phyloP scores from a whole-genome alignment of 805 yeast species.

The Metschnikowia lachancei region DNA sequence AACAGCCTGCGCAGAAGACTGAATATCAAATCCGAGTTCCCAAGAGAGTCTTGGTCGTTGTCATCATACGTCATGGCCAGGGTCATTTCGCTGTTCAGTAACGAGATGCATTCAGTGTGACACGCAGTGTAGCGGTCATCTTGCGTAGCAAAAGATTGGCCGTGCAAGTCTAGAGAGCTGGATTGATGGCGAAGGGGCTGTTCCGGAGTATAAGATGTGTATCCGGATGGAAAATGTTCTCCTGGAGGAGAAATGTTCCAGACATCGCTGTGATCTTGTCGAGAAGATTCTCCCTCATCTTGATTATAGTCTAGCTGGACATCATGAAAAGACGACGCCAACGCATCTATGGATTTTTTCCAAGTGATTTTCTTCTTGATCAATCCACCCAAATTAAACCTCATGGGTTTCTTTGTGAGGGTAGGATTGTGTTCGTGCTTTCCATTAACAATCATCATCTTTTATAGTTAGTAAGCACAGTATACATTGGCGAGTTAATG shows the following conservation, averaged over 20 bases:
- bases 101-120: conserved; percentile 37
- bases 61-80: conserved; percentile 19
- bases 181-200: conserved; percentile 4
- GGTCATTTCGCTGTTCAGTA: conserved; percentile 41
- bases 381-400: conserved; percentile 21
- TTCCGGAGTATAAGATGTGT: conserved; percentile 1
- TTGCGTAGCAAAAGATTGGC: neutral
- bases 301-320: conserved; percentile 7
- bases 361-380: conserved; percentile 20
- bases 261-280: neutral
- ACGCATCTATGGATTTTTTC: conserved; percentile 15
- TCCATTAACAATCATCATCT: conserved; percentile 18
- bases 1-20: neutral
- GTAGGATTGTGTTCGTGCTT: conserved; percentile 15
- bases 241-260: neutral
- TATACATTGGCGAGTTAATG: neutral
- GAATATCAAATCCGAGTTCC: conserved; percentile 1
- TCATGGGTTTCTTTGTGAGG: conserved; percentile 11
- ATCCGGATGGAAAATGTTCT: conserved; percentile 2
- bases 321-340: conserved; percentile 11
- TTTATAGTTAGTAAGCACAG: neutral
- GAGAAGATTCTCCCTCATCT: neutral
- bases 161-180: conserved; percentile 1
- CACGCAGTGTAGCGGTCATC: conserved; percentile 26
- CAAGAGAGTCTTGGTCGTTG: conserved; percentile 14